Evolutionary conservation across 2,329 filamentous ascomycete species (phyloP), one percentile per base, ranked within the genome.

Genomic region (Penicillium verrucosum): DNA sequence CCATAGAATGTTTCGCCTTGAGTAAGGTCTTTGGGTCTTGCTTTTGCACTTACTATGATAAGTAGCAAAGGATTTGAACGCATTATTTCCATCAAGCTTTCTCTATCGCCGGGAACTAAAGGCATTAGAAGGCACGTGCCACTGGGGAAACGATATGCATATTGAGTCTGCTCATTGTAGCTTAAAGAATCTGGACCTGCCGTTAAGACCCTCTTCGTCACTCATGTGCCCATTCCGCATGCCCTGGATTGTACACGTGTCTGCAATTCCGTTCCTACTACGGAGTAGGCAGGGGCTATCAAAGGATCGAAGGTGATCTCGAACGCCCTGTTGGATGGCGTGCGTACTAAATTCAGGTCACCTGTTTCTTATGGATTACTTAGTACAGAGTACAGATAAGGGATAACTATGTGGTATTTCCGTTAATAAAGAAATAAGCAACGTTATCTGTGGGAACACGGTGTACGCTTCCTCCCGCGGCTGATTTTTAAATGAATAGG

Each of bases 311-410:
- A 48, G 12, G 25, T 23, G 42, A 60, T 51, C 51, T 60, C 40
- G 46, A 63, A 56, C 46, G 45, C 49, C 40, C 29, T 58, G 38
- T 27, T 54, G 49, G 32, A 49, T 48, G 48, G 52, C 32, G 16
- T 44, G 21, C 37, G n/a, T n/a, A n/a, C 10, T 41, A 14, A 18
- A 25, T 34, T 16, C 47, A 38, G 46, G 56, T 58, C 57, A 56
- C 37, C 59, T 60, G 59, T 52, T 18, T 42, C 11, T 27, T 27
- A 34, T 42, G 40, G 27, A 43, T 27, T 36, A 44, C 10, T 44
- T 44, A 18, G 9, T 43, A 6, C 12, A 46, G 42, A 58, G 14
- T 29, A 9, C 14, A 46, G 42, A 58, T 51, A 58, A 54, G 41
- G 50, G 12, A 34, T 10, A 21, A 21, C 21, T 21, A 25, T 34